phyloP scores from a whole-genome alignment of 768 basidiomycete genomes.

The Agaricus sinodeliciosus region DNA sequence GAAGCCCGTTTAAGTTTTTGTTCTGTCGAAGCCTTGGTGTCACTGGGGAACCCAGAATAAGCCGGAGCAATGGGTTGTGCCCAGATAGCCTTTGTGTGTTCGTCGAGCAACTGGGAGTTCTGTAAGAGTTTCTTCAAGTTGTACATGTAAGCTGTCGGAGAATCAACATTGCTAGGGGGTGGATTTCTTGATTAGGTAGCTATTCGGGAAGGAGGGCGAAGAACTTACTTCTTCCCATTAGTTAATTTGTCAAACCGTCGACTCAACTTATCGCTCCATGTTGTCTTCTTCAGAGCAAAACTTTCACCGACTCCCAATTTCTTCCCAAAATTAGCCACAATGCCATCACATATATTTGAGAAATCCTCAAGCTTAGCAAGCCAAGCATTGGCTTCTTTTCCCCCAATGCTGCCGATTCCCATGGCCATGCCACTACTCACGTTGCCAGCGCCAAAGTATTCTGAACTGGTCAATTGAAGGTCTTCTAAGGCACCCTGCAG shows the following conservation, averaged over 20 bases:
- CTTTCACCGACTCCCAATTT: slow-evolving; percentile 88
- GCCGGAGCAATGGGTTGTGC: slow-evolving; percentile 62
- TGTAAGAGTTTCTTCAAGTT: slow-evolving; percentile 68
- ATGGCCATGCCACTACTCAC: slow-evolving; percentile 68
- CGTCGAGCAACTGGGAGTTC: slow-evolving; percentile 76
- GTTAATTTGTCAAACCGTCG: slow-evolving; percentile 79
- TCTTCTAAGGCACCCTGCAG: slow-evolving; percentile 76
- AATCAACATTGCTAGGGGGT: slow-evolving; percentile 60
- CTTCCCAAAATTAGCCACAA: slow-evolving; percentile 78
- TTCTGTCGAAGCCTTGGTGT: slow-evolving; percentile 61
- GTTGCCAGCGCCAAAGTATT: slow-evolving; percentile 73
- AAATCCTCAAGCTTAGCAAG: slow-evolving; percentile 74
- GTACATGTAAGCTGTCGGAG: slow-evolving; percentile 77
- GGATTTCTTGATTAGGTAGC: slow-evolving; percentile 13
- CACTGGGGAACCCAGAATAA: slow-evolving; percentile 63
- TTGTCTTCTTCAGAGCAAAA: slow-evolving; percentile 75
- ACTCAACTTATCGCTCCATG: slow-evolving; percentile 70
- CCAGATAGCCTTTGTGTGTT: slow-evolving; percentile 72
- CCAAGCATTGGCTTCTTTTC: slow-evolving; percentile 78
- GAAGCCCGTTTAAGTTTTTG: slow-evolving; percentile 72
- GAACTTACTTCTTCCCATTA: slow-evolving; percentile 78
- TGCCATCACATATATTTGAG: slow-evolving; percentile 68
- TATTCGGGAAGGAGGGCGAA: not conserved
- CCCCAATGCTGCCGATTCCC: slow-evolving; percentile 70
- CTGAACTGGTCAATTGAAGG: slow-evolving; percentile 61